Percentiles rank a stretch among this genome's conserved stretches.
Conservation (phyloP, 257 asterid species). For the Fraxinus excelsior region DNA sequence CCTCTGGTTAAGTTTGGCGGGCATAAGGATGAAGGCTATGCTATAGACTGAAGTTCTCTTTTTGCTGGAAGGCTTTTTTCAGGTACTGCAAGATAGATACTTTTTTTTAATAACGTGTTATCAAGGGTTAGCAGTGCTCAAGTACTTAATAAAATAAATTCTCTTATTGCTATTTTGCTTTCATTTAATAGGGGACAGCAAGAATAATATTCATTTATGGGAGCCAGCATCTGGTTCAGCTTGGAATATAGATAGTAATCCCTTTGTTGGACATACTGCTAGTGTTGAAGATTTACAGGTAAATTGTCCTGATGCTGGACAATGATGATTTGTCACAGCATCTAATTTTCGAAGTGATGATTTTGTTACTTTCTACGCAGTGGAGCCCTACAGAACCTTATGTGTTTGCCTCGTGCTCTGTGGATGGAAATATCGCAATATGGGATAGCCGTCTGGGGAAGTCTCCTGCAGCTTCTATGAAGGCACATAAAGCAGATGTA, state of each 20-base stretch:
- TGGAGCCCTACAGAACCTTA: slow-evolving; percentile 91
- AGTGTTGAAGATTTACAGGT: background rate
- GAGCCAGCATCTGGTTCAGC: slow-evolving; percentile 79
- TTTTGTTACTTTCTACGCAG: slow-evolving; percentile 40
- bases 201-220: slow-evolving; percentile 78
- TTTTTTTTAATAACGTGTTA: slow-evolving; percentile 3
- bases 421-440: slow-evolving; percentile 73
- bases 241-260: slow-evolving; percentile 66
- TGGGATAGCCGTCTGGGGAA: slow-evolving; percentile 91
- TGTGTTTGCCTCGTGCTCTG: slow-evolving; percentile 93
- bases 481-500: slow-evolving; percentile 91
- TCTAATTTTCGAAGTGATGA: background rate
- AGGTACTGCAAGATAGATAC: slow-evolving; percentile 39
- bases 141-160: background rate
- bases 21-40: slow-evolving; percentile 96
- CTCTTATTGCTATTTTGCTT: slow-evolving; percentile 3
- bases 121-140: background rate
- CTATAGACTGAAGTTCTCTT: slow-evolving; percentile 93
- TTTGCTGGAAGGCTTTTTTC: slow-evolving; percentile 89
- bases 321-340: background rate
- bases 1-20: slow-evolving; percentile 75
- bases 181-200: slow-evolving; percentile 73
- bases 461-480: slow-evolving; percentile 69
- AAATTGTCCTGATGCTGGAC: background rate
- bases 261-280: slow-evolving; percentile 40